These are phyloP conservation scores for Epichloe bromicola DNA, from an alignment of 2,329 filamentous ascomycete species.

Conservation along the genomic window DNA sequence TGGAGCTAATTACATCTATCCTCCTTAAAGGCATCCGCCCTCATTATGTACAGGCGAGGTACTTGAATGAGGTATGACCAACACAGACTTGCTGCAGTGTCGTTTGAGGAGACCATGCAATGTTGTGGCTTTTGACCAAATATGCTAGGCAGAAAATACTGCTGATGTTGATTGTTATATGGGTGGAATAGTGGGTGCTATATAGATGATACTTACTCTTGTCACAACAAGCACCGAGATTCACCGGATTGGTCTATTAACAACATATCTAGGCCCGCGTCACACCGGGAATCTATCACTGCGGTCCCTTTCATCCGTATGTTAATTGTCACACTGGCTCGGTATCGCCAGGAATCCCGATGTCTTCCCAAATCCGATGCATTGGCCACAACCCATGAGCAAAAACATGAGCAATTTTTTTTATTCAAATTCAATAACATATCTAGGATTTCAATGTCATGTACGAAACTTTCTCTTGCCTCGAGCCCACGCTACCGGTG, in stretches of 20 bases:
- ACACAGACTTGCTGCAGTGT: neutral
- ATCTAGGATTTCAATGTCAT: conserved; percentile 9
- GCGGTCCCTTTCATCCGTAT: no score
- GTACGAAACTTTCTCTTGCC: conserved; percentile 31
- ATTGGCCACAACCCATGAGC: no score
- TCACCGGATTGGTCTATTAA: neutral
- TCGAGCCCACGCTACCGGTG: conserved; percentile 19
- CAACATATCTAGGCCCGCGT: neutral
- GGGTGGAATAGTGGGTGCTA: neutral
- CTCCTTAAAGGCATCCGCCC: conserved; percentile 17
- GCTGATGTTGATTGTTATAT: neutral
- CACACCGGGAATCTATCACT: no score
- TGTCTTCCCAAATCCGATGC: no score
- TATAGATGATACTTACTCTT: no score
- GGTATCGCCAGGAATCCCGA: no score
- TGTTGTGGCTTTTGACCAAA: neutral
- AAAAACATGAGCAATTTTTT: no score
- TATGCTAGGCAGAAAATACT: no score
- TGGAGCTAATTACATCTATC: neutral
- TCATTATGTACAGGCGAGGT: conserved; percentile 18
- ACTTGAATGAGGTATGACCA: neutral
- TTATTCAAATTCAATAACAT: neutral
- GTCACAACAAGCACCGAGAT: neutral
- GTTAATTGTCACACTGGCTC: no score
- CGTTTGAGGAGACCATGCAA: neutral